A percentile compares a stretch with the other conserved stretches of the same genome.
phyloP scores from a whole-genome alignment of 2,329 filamentous ascomycete genomes.

The Alternaria sp. region DNA sequence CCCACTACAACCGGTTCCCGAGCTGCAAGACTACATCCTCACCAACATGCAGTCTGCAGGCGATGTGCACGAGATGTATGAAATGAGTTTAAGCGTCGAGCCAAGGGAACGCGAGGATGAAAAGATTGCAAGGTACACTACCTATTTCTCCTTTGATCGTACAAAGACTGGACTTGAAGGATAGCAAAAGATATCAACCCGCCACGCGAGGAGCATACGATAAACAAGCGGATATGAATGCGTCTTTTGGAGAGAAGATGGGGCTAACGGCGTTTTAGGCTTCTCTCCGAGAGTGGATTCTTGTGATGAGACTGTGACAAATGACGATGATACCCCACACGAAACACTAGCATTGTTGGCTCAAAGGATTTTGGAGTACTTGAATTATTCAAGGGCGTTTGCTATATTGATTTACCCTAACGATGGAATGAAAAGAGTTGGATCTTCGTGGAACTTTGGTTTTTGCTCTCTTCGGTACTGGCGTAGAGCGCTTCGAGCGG shows the following conservation, averaged over 20 bases:
- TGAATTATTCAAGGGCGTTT: conserved; percentile 11
- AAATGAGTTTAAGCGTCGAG: conserved; percentile 92
- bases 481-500: conserved; percentile 3
- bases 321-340: conserved; percentile 45
- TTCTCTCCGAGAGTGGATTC: conserved; percentile 64
- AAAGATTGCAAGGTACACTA: conserved; percentile 91
- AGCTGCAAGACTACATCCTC: conserved; percentile 95
- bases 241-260: conserved; percentile 5
- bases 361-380: conserved; percentile 20
- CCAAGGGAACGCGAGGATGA: conserved; percentile 97
- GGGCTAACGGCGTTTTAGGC: conserved; percentile 47
- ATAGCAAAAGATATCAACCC: background rate
- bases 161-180: conserved; percentile 5
- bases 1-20: conserved; percentile 83
- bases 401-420: conserved; percentile 2
- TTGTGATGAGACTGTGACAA: conserved; percentile 50
- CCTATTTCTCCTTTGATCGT: conserved; percentile 20
- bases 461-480: background rate
- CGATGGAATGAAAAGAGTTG: conserved; percentile 13
- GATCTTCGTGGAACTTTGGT: background rate
- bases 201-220: background rate
- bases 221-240: conserved; percentile 6
- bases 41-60: conserved; percentile 95
- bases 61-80: conserved; percentile 99
- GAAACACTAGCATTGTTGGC: conserved; percentile 31